Base-by-base conservation (phyloP, 73 alveolate genomes). In the Paramecium sexaurelia region DNA sequence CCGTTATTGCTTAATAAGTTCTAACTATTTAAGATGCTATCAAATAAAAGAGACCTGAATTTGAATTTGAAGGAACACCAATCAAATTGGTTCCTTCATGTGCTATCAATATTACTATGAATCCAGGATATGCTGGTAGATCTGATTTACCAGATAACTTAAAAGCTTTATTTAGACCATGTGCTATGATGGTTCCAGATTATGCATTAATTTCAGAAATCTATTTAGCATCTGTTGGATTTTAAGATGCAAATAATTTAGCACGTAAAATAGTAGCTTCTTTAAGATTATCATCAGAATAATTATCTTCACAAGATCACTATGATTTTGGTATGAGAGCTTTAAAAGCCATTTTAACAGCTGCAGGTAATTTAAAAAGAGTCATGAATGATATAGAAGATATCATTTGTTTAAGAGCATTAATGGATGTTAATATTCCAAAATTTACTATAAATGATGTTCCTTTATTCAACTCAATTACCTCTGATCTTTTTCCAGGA, bases 131-230 rank as follows among this genome's bases (percentile, higher is more conserved):
- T 92, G 99, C 99, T 43, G 99, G 99, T 24, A 96, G 99, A 71
- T 97, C 99, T 68, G 99, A 98, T 94, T 96, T 98, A 90, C 99
- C 99, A 2, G 99, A 98, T 95, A 98, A 98, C 95, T 93, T 98
- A 84, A 98, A 98, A 95, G 99, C 99, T 24, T 29, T 84, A 85
- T 97, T 97, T 86, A 92, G 98, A 75, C 98, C 99, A 55, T 96
- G 99, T 96, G 99, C 99, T 51, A 98, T 99, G 99, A 99, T 99
- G 99, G 99, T 98, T 89, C 99, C 99, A 19, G 99, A 98, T 92
- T 99, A 98, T 90, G 98, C 99, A 47, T 94, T 99, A 85, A 98
- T 98, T 85, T 98, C 99, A 1, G 99, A 99, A 94, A 98, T 99
- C 36, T 98, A 94, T 92, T 92, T 97, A 78, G 97, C 94, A 69